These are phyloP conservation scores for Boletus reticuloceps DNA, from an alignment of 768 basidiomycete species.

Conservation along the genomic window DNA sequence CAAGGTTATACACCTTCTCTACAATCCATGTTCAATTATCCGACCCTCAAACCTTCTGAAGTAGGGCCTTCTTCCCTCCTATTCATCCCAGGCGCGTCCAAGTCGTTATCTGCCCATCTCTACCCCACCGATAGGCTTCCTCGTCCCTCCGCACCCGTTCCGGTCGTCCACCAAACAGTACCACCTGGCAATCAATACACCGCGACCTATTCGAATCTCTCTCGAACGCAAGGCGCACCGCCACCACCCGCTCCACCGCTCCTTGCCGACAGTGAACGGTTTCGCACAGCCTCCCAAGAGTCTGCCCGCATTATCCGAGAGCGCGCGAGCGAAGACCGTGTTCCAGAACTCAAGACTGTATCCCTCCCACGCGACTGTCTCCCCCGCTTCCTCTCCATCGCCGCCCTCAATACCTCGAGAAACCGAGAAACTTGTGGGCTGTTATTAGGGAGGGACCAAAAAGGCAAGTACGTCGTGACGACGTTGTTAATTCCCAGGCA, in stretches of 20 bases:
- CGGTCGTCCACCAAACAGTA: background rate
- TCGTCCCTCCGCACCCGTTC: constrained; percentile 29
- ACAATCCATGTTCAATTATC: constrained; percentile 66
- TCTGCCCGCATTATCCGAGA: constrained; percentile 35
- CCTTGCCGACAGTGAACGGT: constrained; percentile 26
- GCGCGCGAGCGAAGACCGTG: constrained; percentile 28
- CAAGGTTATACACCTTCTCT: constrained; percentile 79
- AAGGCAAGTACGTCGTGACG: constrained; percentile 67
- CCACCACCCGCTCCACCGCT: constrained; percentile 21
- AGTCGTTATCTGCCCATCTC: constrained; percentile 19
- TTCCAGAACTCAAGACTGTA: constrained; percentile 57
- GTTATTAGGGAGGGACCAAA: constrained; percentile 65
- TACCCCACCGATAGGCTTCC: constrained; percentile 38
- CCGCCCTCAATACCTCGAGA: constrained; percentile 70
- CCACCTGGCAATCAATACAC: constrained; percentile 17
- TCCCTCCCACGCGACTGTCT: constrained; percentile 71
- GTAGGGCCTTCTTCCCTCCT: constrained; percentile 43
- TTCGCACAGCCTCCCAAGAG: constrained; percentile 34
- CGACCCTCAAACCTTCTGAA: constrained; percentile 32
- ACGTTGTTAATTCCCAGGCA: constrained; percentile 87
- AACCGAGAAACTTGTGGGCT: constrained; percentile 88
- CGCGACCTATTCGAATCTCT: constrained; percentile 25
- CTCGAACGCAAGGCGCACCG: constrained; percentile 25
- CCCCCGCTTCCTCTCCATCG: constrained; percentile 73
- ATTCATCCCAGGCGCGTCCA: constrained; percentile 37